Evolutionary conservation across 768 basidiomycete species (phyloP).

Genomic region (Boletus pseudo-olivaceus): DNA sequence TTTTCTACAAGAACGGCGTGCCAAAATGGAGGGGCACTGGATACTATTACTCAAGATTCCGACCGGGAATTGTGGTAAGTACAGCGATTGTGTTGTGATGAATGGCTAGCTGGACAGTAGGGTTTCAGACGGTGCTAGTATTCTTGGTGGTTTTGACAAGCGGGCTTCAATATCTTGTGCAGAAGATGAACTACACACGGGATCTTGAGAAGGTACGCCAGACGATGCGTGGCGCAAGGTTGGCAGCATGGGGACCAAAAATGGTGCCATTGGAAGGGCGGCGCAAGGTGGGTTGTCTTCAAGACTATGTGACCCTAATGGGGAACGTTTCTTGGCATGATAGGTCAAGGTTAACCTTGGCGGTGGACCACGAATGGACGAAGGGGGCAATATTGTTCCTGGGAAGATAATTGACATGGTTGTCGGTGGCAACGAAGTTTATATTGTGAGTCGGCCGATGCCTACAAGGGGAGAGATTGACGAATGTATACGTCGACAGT

Average conservation of each 20-base stretch:
- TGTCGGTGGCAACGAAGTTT: slow-evolving; percentile 73
- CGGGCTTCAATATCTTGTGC: slow-evolving; percentile 78
- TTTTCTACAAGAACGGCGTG: slow-evolving; percentile 97
- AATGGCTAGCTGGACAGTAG: neutral
- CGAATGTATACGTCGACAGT: slow-evolving; percentile 36
- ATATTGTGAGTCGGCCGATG: slow-evolving; percentile 53
- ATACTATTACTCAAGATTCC: slow-evolving; percentile 94
- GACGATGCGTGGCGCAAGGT: slow-evolving; percentile 57
- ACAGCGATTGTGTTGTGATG: neutral
- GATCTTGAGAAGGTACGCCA: slow-evolving; percentile 68
- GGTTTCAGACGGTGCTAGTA: slow-evolving; percentile 60
- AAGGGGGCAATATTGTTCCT: slow-evolving; percentile 48
- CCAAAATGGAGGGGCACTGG: slow-evolving; percentile 95
- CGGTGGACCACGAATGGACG: slow-evolving; percentile 46
- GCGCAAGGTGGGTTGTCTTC: slow-evolving; percentile 54
- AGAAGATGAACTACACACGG: slow-evolving; percentile 69
- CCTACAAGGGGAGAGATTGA: slow-evolving; percentile 9
- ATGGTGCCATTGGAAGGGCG: slow-evolving; percentile 57
- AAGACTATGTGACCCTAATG: neutral
- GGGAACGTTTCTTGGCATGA: slow-evolving; percentile 7
- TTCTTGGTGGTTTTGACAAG: slow-evolving; percentile 80
- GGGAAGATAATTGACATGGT: slow-evolving; percentile 73
- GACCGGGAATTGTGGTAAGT: slow-evolving; percentile 83
- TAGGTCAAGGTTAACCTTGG: slow-evolving; percentile 75
- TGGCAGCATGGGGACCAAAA: slow-evolving; percentile 82